These are phyloP conservation scores for Apiospora arundinis DNA, from an alignment of 2,329 filamentous ascomycete genomes.

Conservation along the genomic window DNA sequence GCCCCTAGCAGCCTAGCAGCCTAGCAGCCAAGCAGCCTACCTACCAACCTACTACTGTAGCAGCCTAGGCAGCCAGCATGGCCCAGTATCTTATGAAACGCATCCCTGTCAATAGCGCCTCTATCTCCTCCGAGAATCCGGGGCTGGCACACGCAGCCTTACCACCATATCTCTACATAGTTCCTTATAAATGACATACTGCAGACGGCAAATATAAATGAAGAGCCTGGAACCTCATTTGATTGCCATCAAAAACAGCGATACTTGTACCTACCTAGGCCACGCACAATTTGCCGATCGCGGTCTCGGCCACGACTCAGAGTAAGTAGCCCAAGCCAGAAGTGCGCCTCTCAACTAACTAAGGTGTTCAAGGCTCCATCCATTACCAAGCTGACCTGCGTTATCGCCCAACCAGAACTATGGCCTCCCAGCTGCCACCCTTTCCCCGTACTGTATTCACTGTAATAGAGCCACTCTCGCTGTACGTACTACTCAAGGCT, in stretches of 20 bases:
- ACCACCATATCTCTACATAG: background rate
- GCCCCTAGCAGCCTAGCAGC: background rate
- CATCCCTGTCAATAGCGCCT: constrained; percentile 7
- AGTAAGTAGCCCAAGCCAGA: background rate
- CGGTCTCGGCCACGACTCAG: background rate
- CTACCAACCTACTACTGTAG: no score
- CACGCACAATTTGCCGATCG: background rate
- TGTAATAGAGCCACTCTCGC: constrained; percentile 70
- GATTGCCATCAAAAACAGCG: background rate
- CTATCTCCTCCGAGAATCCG: background rate
- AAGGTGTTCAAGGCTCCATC: background rate
- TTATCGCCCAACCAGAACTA: constrained; percentile 35
- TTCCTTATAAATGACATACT: background rate
- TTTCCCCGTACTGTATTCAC: constrained; percentile 72
- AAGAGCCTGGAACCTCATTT: constrained; percentile 13
- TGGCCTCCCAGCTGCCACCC: constrained; percentile 67
- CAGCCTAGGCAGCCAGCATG: background rate
- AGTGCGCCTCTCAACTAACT: background rate
- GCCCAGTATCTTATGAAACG: background rate
- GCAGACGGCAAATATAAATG: constrained; percentile 1
- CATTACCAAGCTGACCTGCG: background rate
- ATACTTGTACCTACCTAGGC: background rate
- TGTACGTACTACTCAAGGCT: constrained; percentile 63
- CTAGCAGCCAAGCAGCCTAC: background rate
- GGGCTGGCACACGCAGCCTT: constrained; percentile 1